A percentile compares a stretch with the other conserved stretches of the same genome.
These are phyloP conservation scores for Xerocomellus amylosporus DNA, from an alignment of 768 basidiomycete species.

Conservation along the genomic window DNA sequence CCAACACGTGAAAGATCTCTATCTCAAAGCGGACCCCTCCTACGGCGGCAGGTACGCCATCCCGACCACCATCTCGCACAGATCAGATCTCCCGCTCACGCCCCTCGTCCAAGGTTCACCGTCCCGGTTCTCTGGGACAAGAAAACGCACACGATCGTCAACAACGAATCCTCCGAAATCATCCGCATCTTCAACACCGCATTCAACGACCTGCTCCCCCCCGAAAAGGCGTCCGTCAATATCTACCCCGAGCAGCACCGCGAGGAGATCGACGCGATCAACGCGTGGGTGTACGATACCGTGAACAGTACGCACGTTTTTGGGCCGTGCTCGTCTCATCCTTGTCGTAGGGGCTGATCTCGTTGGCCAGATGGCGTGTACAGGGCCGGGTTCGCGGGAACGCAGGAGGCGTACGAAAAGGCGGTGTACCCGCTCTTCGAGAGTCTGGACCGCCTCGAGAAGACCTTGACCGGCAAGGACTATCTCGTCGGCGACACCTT, in stretches of 20 bases:
- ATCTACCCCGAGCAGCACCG: conserved; percentile 75
- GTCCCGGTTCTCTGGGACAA: conserved; percentile 94
- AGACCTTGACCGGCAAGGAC: conserved; percentile 70
- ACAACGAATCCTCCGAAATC: conserved; percentile 94
- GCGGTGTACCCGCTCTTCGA: conserved; percentile 74
- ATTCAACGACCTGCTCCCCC: conserved; percentile 71
- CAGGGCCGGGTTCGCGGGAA: conserved; percentile 81
- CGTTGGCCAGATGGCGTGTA: conserved; percentile 77
- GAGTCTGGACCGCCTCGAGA: conserved; percentile 79
- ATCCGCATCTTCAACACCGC: conserved; percentile 89
- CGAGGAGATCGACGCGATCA: conserved; percentile 77
- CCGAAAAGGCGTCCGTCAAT: conserved; percentile 63
- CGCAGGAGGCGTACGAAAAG: conserved; percentile 75
- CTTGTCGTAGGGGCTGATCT: neutral
- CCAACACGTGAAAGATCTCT: conserved; percentile 79
- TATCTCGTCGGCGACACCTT: conserved; percentile 81
- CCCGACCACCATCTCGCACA: neutral
- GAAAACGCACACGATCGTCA: conserved; percentile 82
- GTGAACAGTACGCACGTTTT: conserved; percentile 65
- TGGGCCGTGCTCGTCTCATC: neutral
- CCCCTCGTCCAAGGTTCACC: conserved; percentile 54
- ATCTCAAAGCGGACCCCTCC: conserved; percentile 68
- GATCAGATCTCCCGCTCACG: neutral
- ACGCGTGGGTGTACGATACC: conserved; percentile 81
- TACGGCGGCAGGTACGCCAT: conserved; percentile 64